Evolutionary conservation across 805 yeast species (phyloP), one percentile per base, ranked within the genome.

Genomic region (Suhomyces kilbournensis): DNA sequence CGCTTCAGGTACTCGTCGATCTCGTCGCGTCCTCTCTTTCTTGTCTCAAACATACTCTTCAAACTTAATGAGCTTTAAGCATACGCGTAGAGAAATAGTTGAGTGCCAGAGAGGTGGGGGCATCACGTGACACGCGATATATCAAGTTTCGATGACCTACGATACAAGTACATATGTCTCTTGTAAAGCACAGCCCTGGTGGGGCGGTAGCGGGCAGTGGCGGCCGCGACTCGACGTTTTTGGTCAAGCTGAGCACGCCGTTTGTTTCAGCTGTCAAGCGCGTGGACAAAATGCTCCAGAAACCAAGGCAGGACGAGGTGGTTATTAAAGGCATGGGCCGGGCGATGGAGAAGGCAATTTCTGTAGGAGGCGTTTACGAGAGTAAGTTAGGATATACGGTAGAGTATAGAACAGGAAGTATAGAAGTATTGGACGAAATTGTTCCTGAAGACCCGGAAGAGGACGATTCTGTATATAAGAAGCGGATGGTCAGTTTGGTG

Each of bases 391-490:
- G 78, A 7, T 72, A 78, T 61, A 72, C 63, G 53, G 81, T 88
- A 7, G 90, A 86, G 10, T 60, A 88, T 1, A 64, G 68, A 26
- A 90, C 97, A 0, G 84, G 79, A 22, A 82, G 86, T 4, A 76
- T 86, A 0, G 79, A 80, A 23, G 91, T 90, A 0, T 63, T 88
- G 23, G 97, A 91, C 67, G 96, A 90, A 66, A 75, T 84, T 45
- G 57, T 61, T 44, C 53, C 46, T 34, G 48, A 49, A 20, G 62
- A 54, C 35, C 55, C 49, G 7, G 65, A 50, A 2, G 66, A 66
- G n/a, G 68, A 60, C 17, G 73, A 70, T 3, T 60, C 69, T 5
- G 58, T 68, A 14, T 73, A 70, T 50, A 59, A 70, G 38, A 78
- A 73, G 58, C 59, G 86, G 48, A 68, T 70, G 59, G 83, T 78